Percentiles rank a stretch among this genome's conserved stretches.
These are phyloP conservation scores for Starmerella bacillaris DNA, from an alignment of 805 yeast genomes.

Conservation along the genomic window DNA sequence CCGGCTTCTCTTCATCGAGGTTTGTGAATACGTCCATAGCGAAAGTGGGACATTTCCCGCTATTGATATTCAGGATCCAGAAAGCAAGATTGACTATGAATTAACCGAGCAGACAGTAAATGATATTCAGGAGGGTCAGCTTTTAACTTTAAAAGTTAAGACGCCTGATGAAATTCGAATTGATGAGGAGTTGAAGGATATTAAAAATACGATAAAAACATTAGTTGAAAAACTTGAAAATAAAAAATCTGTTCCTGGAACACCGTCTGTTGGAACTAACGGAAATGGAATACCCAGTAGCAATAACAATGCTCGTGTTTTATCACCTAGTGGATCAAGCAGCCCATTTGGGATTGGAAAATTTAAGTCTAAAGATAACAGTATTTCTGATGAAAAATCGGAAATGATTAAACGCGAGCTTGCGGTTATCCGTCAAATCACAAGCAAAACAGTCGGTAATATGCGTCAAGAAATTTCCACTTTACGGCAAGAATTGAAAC, in stretches of 20 bases:
- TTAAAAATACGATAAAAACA: conserved; percentile 17
- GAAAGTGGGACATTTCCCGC: conserved; percentile 50
- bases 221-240: conserved; percentile 16
- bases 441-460: conserved; percentile 27
- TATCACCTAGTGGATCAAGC: too few species aligned
- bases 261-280: neutral
- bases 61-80: conserved; percentile 49
- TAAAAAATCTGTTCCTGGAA: neutral
- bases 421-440: conserved; percentile 40
- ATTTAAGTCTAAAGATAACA: too few species aligned
- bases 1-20: conserved; percentile 64
- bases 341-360: neutral
- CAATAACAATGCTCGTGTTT: too few species aligned
- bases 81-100: conserved; percentile 50
- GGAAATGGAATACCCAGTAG: too few species aligned
- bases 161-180: conserved; percentile 23
- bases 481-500: conserved; percentile 30
- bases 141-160: conserved; percentile 39
- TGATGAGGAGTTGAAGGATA: conserved; percentile 15
- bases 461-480: conserved; percentile 29
- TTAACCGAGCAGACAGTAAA: conserved; percentile 48
- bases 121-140: conserved; percentile 41
- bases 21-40: conserved; percentile 69
- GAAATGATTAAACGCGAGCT: conserved; percentile 37
- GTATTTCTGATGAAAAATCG: conserved; percentile 3